Evolutionary conservation across 1,284 basidiomycete genomes (phyloP).

Genomic region (Blastosporella zonata): DNA sequence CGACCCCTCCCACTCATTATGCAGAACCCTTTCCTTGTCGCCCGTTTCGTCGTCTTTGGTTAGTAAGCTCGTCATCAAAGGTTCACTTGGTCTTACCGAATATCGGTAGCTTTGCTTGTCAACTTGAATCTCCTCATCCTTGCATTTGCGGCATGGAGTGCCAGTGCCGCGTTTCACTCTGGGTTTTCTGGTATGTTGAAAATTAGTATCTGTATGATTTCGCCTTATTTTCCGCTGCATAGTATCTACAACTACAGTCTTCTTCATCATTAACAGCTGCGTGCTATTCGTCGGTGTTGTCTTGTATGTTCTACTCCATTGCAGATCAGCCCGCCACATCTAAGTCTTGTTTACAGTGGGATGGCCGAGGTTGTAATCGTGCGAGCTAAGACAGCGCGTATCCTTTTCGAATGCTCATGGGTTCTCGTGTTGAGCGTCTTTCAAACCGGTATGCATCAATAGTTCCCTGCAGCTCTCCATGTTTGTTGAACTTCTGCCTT

Average conservation of each 20-base stretch:
- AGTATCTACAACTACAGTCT: constrained; percentile 48
- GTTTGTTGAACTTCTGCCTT: neutral
- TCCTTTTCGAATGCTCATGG: constrained; percentile 55
- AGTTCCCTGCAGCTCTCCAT: neutral
- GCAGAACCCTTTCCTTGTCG: constrained; percentile 46
- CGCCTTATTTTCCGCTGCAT: neutral
- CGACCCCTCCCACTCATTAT: constrained; percentile 19
- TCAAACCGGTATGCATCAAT: constrained; percentile 41
- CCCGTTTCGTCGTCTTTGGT: constrained; percentile 59
- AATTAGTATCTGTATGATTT: neutral
- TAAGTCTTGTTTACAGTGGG: constrained; percentile 29
- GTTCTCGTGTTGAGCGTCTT: constrained; percentile 43
- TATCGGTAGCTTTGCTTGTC: constrained; percentile 44
- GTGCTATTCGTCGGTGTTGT: constrained; percentile 41
- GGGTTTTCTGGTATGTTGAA: constrained; percentile 35
- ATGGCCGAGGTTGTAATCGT: constrained; percentile 37
- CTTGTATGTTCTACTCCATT: constrained; percentile 38
- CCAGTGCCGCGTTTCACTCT: constrained; percentile 35
- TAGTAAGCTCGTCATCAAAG: constrained; percentile 22
- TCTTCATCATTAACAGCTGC: constrained; percentile 52
- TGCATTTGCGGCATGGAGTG: constrained; percentile 58
- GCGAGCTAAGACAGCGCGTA: constrained; percentile 35
- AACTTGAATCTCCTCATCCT: constrained; percentile 51
- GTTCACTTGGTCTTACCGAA: constrained; percentile 7
- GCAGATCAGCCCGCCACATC: neutral